Conservation (phyloP, 2,329 filamentous ascomycete species). For the Sarocladium kiliense region DNA sequence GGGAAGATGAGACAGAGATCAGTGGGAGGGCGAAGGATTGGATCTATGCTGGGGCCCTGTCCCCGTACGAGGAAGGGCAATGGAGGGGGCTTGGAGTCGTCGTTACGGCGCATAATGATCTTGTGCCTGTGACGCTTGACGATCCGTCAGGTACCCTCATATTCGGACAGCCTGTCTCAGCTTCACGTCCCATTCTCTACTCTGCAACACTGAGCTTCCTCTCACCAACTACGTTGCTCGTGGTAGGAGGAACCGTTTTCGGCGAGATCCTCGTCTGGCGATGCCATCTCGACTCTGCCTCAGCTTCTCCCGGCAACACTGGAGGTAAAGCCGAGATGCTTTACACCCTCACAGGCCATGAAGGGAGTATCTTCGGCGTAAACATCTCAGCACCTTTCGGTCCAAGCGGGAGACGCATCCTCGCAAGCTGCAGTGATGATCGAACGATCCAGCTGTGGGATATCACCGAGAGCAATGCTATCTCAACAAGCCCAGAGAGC, state of each 20-base stretch:
- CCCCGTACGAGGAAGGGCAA: constrained; percentile 32
- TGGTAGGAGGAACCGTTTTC: constrained; percentile 89
- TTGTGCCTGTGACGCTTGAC: constrained; percentile 47
- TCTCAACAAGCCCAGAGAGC: neutral
- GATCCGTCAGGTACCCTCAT: constrained; percentile 24
- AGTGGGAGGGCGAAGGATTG: constrained; percentile 61
- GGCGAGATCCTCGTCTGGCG: constrained; percentile 92
- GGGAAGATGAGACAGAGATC: constrained; percentile 13
- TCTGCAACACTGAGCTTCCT: constrained; percentile 70
- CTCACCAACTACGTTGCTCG: constrained; percentile 53
- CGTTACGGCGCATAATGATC: constrained; percentile 83
- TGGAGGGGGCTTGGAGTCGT: constrained; percentile 42
- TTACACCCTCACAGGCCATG: constrained; percentile 62
- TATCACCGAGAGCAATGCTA: constrained; percentile 49
- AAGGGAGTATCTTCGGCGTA: constrained; percentile 91
- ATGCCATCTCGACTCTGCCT: constrained; percentile 37
- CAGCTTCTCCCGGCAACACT: neutral
- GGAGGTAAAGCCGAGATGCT: constrained; percentile 37
- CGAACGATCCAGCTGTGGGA: constrained; percentile 87
- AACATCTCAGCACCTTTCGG: constrained; percentile 60
- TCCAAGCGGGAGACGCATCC: constrained; percentile 44
- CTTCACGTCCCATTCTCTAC: constrained; percentile 81
- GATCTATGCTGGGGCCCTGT: constrained; percentile 65
- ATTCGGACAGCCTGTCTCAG: constrained; percentile 50
- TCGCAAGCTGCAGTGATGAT: constrained; percentile 94